phyloP scores from a whole-genome alignment of 1,284 basidiomycete genomes.

The Ustilago shanxiensis region DNA sequence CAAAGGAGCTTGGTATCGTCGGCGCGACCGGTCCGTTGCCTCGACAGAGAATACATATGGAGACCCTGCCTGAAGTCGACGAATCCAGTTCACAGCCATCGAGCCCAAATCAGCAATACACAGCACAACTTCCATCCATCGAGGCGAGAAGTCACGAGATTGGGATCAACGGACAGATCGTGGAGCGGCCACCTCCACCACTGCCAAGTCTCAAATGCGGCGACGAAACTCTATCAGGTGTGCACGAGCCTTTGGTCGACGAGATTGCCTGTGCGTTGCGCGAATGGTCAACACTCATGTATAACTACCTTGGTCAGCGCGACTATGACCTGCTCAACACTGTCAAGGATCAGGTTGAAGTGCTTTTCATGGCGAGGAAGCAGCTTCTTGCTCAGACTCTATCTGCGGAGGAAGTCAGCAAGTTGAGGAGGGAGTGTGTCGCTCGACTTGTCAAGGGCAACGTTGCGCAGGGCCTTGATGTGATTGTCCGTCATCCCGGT shows the following conservation, averaged over 20 bases:
- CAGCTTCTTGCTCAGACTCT: constrained; percentile 89
- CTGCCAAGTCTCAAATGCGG: constrained; percentile 84
- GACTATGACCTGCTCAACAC: constrained; percentile 90
- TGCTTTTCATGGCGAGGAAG: constrained; percentile 86
- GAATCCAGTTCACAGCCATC: constrained; percentile 42
- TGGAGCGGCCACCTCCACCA: constrained; percentile 79
- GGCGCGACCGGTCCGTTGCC: constrained; percentile 50
- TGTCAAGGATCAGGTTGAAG: constrained; percentile 90
- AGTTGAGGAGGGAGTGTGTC: constrained; percentile 87
- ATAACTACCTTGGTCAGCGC: constrained; percentile 86
- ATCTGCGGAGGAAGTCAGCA: constrained; percentile 86
- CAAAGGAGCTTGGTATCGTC: constrained; percentile 55
- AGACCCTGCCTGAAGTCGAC: constrained; percentile 54
- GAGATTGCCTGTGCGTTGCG: constrained; percentile 95
- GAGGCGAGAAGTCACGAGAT: constrained; percentile 28
- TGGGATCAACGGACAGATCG: constrained; percentile 44
- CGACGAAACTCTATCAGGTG: constrained; percentile 61
- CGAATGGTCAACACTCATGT: constrained; percentile 94
- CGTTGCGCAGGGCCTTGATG: constrained; percentile 89
- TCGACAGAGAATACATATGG: constrained; percentile 44
- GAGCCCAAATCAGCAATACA: constrained; percentile 34
- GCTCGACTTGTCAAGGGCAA: constrained; percentile 89
- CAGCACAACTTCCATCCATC: constrained; percentile 23
- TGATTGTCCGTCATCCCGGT: constrained; percentile 92
- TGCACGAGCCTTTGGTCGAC: constrained; percentile 87